These are phyloP conservation scores for Chloromonas sp. DNA, from an alignment of 163 green algal genomes.

Conservation along the genomic window DNA sequence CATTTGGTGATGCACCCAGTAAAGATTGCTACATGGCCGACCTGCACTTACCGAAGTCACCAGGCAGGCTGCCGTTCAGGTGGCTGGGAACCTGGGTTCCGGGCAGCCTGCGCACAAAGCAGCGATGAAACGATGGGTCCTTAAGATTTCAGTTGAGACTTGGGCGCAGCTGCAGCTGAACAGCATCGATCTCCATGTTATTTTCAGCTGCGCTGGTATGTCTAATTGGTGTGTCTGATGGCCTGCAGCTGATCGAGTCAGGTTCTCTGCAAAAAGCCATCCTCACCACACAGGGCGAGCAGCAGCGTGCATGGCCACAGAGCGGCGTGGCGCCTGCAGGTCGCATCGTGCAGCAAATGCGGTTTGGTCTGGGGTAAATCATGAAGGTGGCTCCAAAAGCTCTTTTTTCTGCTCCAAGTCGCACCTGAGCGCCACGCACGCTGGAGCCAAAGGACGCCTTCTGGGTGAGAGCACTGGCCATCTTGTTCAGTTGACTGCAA, in stretches of 20 bases:
- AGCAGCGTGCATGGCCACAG: background rate
- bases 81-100: background rate
- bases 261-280: background rate
- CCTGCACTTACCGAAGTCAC: background rate
- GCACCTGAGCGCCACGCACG: no score
- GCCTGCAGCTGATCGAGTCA: background rate
- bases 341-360: no score
- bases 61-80: slow-evolving; percentile 3
- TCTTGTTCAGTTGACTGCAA: no score
- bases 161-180: background rate
- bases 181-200: background rate
- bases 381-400: no score
- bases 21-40: background rate
- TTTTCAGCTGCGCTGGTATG: background rate
- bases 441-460: no score
- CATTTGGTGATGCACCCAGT: background rate
- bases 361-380: no score
- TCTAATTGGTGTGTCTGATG: background rate
- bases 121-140: background rate
- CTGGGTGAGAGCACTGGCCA: no score
- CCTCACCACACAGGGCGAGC: slow-evolving; percentile 4
- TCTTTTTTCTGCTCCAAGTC: no score
- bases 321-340: background rate
- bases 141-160: background rate
- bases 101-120: slow-evolving; percentile 5